phyloP scores from a whole-genome alignment of 176 grass and related monocot genomes.

The Oryza australiensis region DNA sequence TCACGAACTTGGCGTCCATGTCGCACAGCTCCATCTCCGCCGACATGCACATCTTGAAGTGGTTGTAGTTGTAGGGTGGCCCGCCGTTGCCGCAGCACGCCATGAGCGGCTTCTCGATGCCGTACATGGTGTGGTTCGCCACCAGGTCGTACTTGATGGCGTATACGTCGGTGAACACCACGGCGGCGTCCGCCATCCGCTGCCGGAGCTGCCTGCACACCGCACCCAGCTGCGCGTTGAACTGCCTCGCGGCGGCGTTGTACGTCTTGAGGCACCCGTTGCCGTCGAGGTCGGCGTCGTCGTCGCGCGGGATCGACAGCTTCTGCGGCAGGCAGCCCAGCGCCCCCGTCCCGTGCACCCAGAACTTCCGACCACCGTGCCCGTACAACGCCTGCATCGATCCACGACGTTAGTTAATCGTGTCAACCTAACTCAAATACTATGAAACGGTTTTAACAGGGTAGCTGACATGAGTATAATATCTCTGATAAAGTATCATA shows the following conservation, averaged over 20 bases:
- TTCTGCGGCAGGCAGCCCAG: slow-evolving; percentile 71
- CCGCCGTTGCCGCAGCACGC: slow-evolving; percentile 80
- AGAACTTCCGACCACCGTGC: slow-evolving; percentile 49
- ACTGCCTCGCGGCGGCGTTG: slow-evolving; percentile 47
- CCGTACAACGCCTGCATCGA: slow-evolving; percentile 38
- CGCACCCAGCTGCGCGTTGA: slow-evolving; percentile 39
- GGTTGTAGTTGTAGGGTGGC: slow-evolving; percentile 86
- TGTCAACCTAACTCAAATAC: too few relatives aligned
- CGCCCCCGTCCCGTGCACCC: slow-evolving; percentile 65
- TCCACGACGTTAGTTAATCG: too few relatives aligned
- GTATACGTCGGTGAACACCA: slow-evolving; percentile 60
- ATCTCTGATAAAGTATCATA: too few relatives aligned
- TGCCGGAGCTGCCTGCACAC: slow-evolving; percentile 28
- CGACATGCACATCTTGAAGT: slow-evolving; percentile 55
- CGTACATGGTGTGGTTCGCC: slow-evolving; percentile 44
- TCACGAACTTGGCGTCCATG: slow-evolving; percentile 51
- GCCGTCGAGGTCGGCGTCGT: slow-evolving; percentile 46
- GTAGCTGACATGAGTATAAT: too few relatives aligned
- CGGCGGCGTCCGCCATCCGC: slow-evolving; percentile 47
- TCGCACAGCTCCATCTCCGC: slow-evolving; percentile 54
- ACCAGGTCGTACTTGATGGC: slow-evolving; percentile 57
- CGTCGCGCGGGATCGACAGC: slow-evolving; percentile 50
- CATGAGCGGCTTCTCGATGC: slow-evolving; percentile 68
- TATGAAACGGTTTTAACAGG: too few relatives aligned
- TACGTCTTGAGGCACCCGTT: slow-evolving; percentile 52